These are phyloP conservation scores for Magnolia changhungtana DNA, from an alignment of 164 flowering plant species.

Conservation along the genomic window DNA sequence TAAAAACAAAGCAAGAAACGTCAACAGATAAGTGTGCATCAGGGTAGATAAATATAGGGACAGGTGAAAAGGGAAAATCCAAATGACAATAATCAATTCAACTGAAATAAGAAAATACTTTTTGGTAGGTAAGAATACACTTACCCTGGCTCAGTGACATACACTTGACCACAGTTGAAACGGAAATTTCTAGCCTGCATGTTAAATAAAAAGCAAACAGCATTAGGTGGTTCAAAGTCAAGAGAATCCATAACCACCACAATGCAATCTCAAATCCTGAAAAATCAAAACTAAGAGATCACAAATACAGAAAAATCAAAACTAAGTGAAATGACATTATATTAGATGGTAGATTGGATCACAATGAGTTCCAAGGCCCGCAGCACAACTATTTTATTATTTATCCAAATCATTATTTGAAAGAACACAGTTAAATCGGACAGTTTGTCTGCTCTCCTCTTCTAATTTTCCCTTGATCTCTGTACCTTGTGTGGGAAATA, in stretches of 20 bases:
- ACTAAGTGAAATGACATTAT: neutral
- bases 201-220: slow-evolving; percentile 4
- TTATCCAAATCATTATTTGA: neutral
- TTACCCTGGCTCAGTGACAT: slow-evolving; percentile 93
- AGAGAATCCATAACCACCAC: neutral
- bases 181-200: slow-evolving; percentile 93
- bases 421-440: neutral
- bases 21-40: neutral
- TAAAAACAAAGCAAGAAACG: neutral
- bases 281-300: neutral
- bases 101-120: neutral
- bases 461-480: neutral
- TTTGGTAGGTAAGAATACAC: slow-evolving; percentile 10
- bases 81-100: neutral
- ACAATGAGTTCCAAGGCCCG: neutral
- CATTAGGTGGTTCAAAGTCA: neutral
- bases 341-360: too few relatives aligned
- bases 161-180: slow-evolving; percentile 84
- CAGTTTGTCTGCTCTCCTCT: neutral
- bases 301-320: neutral
- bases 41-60: neutral
- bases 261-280: neutral
- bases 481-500: too few relatives aligned
- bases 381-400: neutral
- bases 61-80: neutral